These are phyloP conservation scores for Termitomyces sp. DNA, from an alignment of 768 basidiomycete genomes.

Conservation along the genomic window DNA sequence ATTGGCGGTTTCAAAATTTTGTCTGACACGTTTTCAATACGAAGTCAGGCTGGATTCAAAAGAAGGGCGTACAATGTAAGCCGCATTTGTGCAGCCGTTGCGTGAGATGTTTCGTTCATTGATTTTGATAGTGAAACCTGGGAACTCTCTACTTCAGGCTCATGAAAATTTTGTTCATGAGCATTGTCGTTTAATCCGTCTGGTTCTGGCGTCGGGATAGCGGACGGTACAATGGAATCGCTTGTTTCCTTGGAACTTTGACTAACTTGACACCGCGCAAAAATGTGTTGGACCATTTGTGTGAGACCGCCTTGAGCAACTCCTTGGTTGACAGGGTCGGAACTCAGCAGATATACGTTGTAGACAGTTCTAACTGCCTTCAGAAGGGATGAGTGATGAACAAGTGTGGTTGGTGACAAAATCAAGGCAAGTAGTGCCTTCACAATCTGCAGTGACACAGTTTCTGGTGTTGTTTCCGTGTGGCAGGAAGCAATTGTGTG, in stretches of 20 bases:
- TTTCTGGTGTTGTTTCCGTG: constrained; percentile 79
- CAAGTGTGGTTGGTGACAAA: constrained; percentile 78
- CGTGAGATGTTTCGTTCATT: constrained; percentile 1
- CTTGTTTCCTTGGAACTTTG: constrained; percentile 17
- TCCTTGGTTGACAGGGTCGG: constrained; percentile 90
- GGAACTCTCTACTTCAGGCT: constrained; percentile 5
- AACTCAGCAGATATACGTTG: constrained; percentile 92
- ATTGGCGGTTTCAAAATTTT: constrained; percentile 30
- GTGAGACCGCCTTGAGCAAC: constrained; percentile 97
- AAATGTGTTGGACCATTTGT: constrained; percentile 98
- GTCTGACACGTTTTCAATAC: constrained; percentile 17
- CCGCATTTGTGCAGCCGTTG: neutral
- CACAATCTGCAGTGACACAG: constrained; percentile 94
- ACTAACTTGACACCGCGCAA: constrained; percentile 65
- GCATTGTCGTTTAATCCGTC: constrained; percentile 2
- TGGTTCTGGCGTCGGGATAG: constrained; percentile 8
- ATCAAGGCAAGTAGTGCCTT: constrained; percentile 90
- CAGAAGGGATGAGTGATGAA: constrained; percentile 93
- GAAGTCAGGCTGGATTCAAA: neutral
- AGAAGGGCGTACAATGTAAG: constrained; percentile 13
- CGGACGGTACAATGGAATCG: constrained; percentile 11
- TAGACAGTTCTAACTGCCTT: constrained; percentile 98
- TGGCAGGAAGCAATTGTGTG: constrained; percentile 94
- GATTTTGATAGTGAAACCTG: constrained; percentile 7
- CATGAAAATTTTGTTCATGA: neutral